These are phyloP conservation scores for Cyclotella sp. DNA, from an alignment of 108 stramenopile genomes.

Conservation along the genomic window DNA sequence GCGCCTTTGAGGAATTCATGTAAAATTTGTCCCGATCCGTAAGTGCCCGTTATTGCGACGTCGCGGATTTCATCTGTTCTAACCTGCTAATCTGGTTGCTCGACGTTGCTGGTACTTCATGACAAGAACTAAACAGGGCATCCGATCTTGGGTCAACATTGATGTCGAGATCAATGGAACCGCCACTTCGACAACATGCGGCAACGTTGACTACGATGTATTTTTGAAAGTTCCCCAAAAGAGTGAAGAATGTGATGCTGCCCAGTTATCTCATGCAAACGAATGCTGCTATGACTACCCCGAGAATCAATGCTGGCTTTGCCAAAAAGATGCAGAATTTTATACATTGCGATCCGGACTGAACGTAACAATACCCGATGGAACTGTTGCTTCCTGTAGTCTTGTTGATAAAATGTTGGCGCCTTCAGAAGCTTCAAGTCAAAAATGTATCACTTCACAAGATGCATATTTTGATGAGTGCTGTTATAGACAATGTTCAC, in stretches of 20 bases:
- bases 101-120: not conserved
- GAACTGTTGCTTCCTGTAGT: conserved; percentile 28
- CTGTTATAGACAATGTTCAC: conserved; percentile 37
- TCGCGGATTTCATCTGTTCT: not conserved
- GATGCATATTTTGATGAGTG: conserved; percentile 41
- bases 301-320: conserved; percentile 39
- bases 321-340: conserved; percentile 36
- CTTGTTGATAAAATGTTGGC: conserved; percentile 45
- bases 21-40: conserved; percentile 52
- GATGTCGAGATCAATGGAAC: conserved; percentile 48
- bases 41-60: not conserved
- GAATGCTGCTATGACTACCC: conserved; percentile 47
- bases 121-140: conserved; percentile 33
- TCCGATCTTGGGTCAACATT: conserved; percentile 46
- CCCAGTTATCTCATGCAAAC: conserved; percentile 24
- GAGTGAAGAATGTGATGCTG: conserved; percentile 45
- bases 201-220: conserved; percentile 43
- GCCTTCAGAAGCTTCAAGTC: conserved; percentile 32
- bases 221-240: conserved; percentile 33
- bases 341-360: conserved; percentile 40
- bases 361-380: conserved; percentile 41
- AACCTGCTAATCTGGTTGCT: not conserved
- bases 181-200: conserved; percentile 40
- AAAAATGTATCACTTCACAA: conserved; percentile 37
- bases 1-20: conserved; percentile 31